These are phyloP conservation scores for Klebsormidium nitens DNA, from an alignment of 139 green algal species.

Conservation along the genomic window DNA sequence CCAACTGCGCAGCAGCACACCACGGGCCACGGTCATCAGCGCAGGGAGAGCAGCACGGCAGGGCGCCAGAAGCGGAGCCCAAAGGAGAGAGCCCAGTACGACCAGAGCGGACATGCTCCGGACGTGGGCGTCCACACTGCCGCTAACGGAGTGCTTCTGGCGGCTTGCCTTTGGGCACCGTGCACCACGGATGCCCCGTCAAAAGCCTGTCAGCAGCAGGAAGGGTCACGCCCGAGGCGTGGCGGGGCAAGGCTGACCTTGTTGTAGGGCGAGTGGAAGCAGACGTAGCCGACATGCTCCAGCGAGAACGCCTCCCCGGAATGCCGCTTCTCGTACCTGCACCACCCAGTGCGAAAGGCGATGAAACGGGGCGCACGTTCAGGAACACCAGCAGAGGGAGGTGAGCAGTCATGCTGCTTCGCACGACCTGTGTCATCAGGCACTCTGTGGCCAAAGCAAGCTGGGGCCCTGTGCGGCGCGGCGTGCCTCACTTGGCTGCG, in stretches of 20 bases:
- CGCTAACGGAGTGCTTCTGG: too few species aligned
- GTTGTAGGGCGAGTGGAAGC: constrained; percentile 69
- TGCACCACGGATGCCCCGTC: not conserved
- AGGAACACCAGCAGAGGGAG: not conserved
- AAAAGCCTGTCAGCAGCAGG: not conserved
- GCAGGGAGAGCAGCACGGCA: too few species aligned
- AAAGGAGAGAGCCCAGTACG: too few species aligned
- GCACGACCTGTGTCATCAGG: not conserved
- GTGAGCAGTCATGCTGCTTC: not conserved
- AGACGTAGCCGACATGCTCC: constrained; percentile 45
- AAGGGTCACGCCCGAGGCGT: not conserved
- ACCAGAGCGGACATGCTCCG: too few species aligned
- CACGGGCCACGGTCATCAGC: too few species aligned
- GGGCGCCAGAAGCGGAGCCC: too few species aligned
- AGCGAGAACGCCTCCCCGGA: constrained; percentile 28
- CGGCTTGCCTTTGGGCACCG: too few species aligned
- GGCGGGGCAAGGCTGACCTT: constrained; percentile 40
- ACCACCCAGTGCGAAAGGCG: not conserved
- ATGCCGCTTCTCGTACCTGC: constrained; percentile 28
- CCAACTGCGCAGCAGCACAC: constrained; percentile 53
- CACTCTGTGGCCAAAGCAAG: too few species aligned
- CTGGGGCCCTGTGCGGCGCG: constrained; percentile 1
- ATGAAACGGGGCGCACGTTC: not conserved
- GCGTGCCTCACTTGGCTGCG: constrained; percentile 30
- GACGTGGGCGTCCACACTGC: too few species aligned